Conservation (phyloP, 1,284 basidiomycete species). For the Pseudozyma thailandica region DNA sequence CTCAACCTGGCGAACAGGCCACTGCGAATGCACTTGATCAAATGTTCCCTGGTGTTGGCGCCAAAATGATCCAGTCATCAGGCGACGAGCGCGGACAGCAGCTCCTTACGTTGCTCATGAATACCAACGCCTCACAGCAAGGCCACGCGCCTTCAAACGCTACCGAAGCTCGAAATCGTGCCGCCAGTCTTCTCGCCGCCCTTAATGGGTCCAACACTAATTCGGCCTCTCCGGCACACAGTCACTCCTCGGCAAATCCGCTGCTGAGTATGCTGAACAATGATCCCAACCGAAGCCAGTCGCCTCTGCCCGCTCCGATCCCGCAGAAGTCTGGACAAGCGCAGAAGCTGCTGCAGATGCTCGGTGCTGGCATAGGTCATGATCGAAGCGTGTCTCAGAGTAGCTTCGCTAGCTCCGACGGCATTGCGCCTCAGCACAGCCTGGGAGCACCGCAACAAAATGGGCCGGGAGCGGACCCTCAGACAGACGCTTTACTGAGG, state of each 20-base stretch:
- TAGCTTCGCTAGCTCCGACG: slow-evolving; percentile 34
- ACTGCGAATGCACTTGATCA: slow-evolving; percentile 11
- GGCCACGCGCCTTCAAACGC: slow-evolving; percentile 8
- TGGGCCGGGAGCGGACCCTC: slow-evolving; percentile 10
- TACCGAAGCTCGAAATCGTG: slow-evolving; percentile 26
- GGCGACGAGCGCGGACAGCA: slow-evolving; percentile 51
- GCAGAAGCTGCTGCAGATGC: slow-evolving; percentile 55
- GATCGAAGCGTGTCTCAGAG: slow-evolving; percentile 36
- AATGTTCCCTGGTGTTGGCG: slow-evolving; percentile 40
- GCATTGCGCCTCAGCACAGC: slow-evolving; percentile 5
- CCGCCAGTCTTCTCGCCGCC: slow-evolving; percentile 32
- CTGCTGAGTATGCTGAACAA: slow-evolving; percentile 45
- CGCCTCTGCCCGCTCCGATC: slow-evolving; percentile 55
- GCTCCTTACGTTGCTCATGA: slow-evolving; percentile 47
- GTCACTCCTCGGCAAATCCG: slow-evolving; percentile 7
- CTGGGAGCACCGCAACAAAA: slow-evolving; percentile 21
- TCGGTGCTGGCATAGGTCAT: slow-evolving; percentile 40
- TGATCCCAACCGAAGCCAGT: slow-evolving; percentile 41
- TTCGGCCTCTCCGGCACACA: not conserved
- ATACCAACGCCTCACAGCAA: slow-evolving; percentile 16
- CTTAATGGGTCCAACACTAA: slow-evolving; percentile 23
- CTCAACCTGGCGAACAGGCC: slow-evolving; percentile 5
- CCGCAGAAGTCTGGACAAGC: slow-evolving; percentile 55
- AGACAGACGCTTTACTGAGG: slow-evolving; percentile 33
- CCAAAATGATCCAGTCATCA: slow-evolving; percentile 46